Conservation (phyloP, 2,329 filamentous ascomycete species). For the Helotiales sp. region DNA sequence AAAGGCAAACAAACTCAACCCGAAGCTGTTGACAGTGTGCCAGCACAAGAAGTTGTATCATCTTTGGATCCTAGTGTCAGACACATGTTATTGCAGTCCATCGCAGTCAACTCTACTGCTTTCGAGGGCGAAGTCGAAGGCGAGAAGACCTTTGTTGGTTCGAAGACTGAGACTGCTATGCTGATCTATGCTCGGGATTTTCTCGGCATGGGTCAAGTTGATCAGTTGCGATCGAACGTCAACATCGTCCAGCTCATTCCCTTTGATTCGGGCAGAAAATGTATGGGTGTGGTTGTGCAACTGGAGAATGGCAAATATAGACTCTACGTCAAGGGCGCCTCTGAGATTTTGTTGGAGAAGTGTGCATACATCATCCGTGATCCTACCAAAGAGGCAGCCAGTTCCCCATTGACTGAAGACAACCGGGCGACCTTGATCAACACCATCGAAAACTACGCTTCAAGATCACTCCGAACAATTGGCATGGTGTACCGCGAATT, state of each 20-base stretch:
- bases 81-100: conserved; percentile 58
- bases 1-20: conserved; percentile 28
- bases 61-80: conserved; percentile 30
- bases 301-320: conserved; percentile 43
- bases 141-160: conserved; percentile 63
- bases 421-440: conserved; percentile 54
- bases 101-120: conserved; percentile 67
- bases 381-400: conserved; percentile 55
- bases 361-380: conserved; percentile 55
- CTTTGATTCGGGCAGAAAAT: conserved; percentile 53
- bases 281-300: conserved; percentile 66
- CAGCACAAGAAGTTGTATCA: conserved; percentile 33
- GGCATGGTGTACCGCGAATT: conserved; percentile 74
- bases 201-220: conserved; percentile 62
- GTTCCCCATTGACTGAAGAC: conserved; percentile 52
- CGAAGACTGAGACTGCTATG: conserved; percentile 76
- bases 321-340: conserved; percentile 54
- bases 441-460: conserved; percentile 62
- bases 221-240: conserved; percentile 61
- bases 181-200: conserved; percentile 67
- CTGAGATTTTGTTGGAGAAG: conserved; percentile 48
- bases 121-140: conserved; percentile 67
- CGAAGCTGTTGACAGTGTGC: conserved; percentile 26
- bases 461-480: conserved; percentile 72
- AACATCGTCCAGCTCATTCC: conserved; percentile 54